Evolutionary conservation across 768 basidiomycete species (phyloP), one percentile per base, ranked within the genome.

Genomic region (Macrolepiota albuminosa): DNA sequence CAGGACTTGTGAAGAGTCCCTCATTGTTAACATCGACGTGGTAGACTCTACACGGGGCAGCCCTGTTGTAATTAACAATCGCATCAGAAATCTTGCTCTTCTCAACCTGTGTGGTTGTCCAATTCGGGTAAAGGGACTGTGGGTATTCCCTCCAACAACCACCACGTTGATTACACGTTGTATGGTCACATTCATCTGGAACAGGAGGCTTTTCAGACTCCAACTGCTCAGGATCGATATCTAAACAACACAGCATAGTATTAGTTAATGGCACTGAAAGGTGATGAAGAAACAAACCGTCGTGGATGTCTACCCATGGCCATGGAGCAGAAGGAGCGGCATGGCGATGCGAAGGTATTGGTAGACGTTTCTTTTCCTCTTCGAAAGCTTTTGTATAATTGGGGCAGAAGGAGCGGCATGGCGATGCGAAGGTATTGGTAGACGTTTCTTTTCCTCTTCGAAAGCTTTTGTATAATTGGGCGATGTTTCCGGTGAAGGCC

Each of bases 121-220:
- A 84, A 58, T 84, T 85, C 16, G 81, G 83, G 62, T 82, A 86
- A 39, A 70, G 70, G 7, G 78, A 78, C 50, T 79, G 75, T 6
- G 79, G 79, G 58, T 80, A 81, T 0, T 68, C 68, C 55, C 45
- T 70, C 75, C 76, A 80, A 61, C 78, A 80, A 10, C 70, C 70
- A 21, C 58, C 58, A 18, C 5, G 36, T 42, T 40, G n/a, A 18
- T 68, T 58, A 59, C 79, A 80, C 39, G 59, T 54, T 16, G 57
- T 60, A 54, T 78, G 79, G 50, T 73, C 68, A 60, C 78, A 81
- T 24, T 67, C 65, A 8, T 64, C 61, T 0, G 77, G 76, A 10
- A 78, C 72, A 3, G 77, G 73, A 2, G 75, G 72, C 7, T 67
- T 50, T 21, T 69, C 66, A 26, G 58, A 70, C 13, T 64, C 68